Evolutionary conservation across 2,329 filamentous ascomycete species (phyloP).

Genomic region (Penicillium griseofulvum): DNA sequence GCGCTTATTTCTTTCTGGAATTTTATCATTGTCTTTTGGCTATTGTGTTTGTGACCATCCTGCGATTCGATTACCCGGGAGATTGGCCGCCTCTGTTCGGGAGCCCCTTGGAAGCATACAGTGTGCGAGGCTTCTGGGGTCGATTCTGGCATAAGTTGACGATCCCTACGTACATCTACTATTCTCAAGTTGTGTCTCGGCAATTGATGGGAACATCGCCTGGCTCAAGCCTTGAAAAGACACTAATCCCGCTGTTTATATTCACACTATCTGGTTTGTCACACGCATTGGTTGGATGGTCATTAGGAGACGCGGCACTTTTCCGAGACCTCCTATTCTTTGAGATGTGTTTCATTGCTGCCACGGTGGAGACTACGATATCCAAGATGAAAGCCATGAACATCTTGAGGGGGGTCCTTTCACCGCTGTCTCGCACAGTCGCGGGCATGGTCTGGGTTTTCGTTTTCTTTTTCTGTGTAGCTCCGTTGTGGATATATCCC

Average conservation of each 20-base stretch:
- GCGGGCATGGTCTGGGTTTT: neutral
- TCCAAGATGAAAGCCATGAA: neutral
- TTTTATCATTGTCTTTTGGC: neutral
- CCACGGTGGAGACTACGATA: neutral
- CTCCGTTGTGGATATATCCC: neutral
- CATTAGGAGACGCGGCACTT: neutral
- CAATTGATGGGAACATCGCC: neutral
- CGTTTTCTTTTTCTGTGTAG: neutral
- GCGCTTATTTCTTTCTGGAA: neutral
- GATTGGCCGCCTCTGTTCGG: constrained; percentile 1
- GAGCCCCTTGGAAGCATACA: neutral
- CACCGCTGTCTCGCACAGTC: neutral
- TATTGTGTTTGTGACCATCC: neutral
- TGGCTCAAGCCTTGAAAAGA: neutral
- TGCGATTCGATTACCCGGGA: neutral
- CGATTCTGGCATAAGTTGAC: neutral
- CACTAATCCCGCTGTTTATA: neutral
- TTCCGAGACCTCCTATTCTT: neutral
- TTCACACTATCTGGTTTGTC: neutral
- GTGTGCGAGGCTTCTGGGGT: neutral
- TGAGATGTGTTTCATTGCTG: neutral
- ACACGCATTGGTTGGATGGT: neutral
- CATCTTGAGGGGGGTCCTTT: neutral
- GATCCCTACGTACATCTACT: neutral
- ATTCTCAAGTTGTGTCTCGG: neutral